Base-by-base conservation (phyloP, 2,329 filamentous ascomycete genomes). In the Trichoderma aggressivum region DNA sequence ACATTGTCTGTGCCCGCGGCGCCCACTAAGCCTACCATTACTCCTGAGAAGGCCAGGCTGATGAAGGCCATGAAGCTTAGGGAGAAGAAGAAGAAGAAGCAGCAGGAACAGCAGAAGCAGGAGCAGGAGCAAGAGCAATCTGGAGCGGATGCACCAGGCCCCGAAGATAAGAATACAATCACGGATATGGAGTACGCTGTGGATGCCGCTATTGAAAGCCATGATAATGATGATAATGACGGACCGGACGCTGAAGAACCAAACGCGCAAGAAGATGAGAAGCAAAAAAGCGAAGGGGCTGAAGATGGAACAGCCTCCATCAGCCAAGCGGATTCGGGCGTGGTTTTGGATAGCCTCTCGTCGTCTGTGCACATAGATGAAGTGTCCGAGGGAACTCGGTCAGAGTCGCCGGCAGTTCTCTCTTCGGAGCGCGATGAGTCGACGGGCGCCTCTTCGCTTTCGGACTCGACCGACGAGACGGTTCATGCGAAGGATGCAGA, bases 1-100 rank as follows among this genome's bases (percentile, higher is more conserved):
- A 80, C 82, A 24, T 75, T 78, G 47, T 74, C 80, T 36, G 78
- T 81, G 34, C 77, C 81, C 4, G 74, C 84, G 70, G 78, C 86
- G 75, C 81, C 84, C 7, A 75, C 76, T 47, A 83, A 82, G 75
- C 81, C 82, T 80, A 76, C 85, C 79, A 91, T 97, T 77, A 94
- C 93, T 1, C 93, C 93, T 0, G 96, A 99, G 80, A 98, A 97
- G 83, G 90, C 93, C 72, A 88, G 96, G 69, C 84, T 99, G 73
- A 94, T 97, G 93, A 98, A 97, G 83, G 96, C 96, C 8, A 87
- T 98, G 82, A 92, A 98, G 80, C 82, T 98, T 75, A 88, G 95
- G 66, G 96, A 97, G 81, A 94, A 92, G 81, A 94, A 94, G 80
- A 90, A 83, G 79, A 83, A 82, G 81, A 34, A 70, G 59, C 67